A percentile compares a stretch with the other conserved stretches of the same genome.
These are phyloP conservation scores for Phytophthora cryptogea DNA, from an alignment of 352 stramenopile genomes.

Conservation along the genomic window DNA sequence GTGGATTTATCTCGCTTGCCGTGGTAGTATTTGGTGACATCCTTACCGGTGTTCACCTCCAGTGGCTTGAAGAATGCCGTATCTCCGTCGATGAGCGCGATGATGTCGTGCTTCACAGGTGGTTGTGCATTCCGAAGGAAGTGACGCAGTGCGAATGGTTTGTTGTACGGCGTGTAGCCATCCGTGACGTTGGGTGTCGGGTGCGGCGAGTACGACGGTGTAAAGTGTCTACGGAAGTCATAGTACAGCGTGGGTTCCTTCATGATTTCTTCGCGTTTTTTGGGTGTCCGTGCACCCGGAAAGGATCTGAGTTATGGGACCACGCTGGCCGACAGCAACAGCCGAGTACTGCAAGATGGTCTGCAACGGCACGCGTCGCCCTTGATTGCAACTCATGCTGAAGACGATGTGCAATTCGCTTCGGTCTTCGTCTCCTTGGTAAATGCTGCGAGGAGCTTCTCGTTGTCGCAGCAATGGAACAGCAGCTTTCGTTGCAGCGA, in stretches of 20 bases:
- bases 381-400: conserved; percentile 55
- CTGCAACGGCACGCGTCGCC: conserved; percentile 41
- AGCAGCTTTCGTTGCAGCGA: neutral
- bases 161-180: conserved; percentile 59
- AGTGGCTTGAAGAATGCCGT: conserved; percentile 54
- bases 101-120: conserved; percentile 40
- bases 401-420: conserved; percentile 57
- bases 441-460: conserved; percentile 20
- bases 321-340: conserved; percentile 39
- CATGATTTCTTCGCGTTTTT: conserved; percentile 26
- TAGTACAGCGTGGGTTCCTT: conserved; percentile 54
- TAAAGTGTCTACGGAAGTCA: conserved; percentile 60
- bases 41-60: conserved; percentile 44
- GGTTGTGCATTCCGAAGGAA: conserved; percentile 51
- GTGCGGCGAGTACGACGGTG: conserved; percentile 48
- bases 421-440: conserved; percentile 34
- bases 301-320: conserved; percentile 58
- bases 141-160: conserved; percentile 55
- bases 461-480: neutral
- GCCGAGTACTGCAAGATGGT: conserved; percentile 55
- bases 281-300: conserved; percentile 46
- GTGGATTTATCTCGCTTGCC: conserved; percentile 30
- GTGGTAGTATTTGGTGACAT: conserved; percentile 49
- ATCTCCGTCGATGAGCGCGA: conserved; percentile 46
- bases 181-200: conserved; percentile 45